Percentiles rank a stretch among this genome's conserved stretches.
Conservation (phyloP, 164 flowering plant species). For the Vitis rupestris region DNA sequence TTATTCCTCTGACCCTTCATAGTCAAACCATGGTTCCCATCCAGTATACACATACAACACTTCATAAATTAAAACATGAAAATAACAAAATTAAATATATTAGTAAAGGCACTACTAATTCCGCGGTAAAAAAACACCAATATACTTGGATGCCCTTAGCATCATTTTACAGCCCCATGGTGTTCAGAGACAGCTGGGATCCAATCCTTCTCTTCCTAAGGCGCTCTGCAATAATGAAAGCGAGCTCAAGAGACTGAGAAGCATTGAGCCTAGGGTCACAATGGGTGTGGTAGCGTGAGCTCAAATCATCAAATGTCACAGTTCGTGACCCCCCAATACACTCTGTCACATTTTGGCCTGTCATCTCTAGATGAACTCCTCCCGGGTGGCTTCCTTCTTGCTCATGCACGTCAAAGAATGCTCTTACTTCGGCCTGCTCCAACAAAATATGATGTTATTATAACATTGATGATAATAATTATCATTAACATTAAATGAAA, state of each 20-base stretch:
- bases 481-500: not conserved
- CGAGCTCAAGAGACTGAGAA: slow-evolving; percentile 91
- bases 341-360: slow-evolving; percentile 89
- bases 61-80: slow-evolving; percentile 2
- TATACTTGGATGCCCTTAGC: not conserved
- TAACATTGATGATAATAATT: not conserved
- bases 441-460: not conserved
- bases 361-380: slow-evolving; percentile 92
- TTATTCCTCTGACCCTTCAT: slow-evolving; percentile 12
- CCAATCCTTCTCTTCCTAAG: slow-evolving; percentile 71
- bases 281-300: slow-evolving; percentile 93
- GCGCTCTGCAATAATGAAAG: slow-evolving; percentile 86
- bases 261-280: slow-evolving; percentile 95
- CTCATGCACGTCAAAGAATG: slow-evolving; percentile 92
- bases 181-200: slow-evolving; percentile 29
- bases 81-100: not conserved
- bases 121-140: slow-evolving; percentile 10
- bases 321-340: slow-evolving; percentile 92
- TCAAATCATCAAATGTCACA: slow-evolving; percentile 79
- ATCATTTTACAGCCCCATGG: slow-evolving; percentile 29
- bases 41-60: slow-evolving; percentile 11
- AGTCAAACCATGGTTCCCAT: slow-evolving; percentile 5
- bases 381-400: slow-evolving; percentile 95
- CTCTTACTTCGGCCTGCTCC: slow-evolving; percentile 76
- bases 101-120: not conserved